Evolutionary conservation across 2,329 filamentous ascomycete species (phyloP).

Genomic region (Cladosporium sp.): DNA sequence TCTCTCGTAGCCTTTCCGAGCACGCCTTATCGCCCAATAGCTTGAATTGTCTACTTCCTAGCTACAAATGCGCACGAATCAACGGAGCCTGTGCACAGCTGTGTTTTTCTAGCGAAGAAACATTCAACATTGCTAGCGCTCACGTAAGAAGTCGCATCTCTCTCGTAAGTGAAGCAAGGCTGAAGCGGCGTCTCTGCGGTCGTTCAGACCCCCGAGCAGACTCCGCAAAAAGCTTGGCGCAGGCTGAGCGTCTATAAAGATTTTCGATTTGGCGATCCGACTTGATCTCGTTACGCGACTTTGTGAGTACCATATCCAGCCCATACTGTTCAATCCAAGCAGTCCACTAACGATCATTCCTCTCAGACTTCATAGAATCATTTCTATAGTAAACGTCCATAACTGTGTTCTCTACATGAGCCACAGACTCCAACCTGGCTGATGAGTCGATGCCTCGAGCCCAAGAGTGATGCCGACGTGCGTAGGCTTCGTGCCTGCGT

Average conservation of each 20-base stretch:
- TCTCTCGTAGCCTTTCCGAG: not conserved
- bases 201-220: not conserved
- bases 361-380: constrained; percentile 25
- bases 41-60: not conserved
- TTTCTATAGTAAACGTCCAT: constrained; percentile 25
- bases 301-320: constrained; percentile 12
- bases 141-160: not conserved
- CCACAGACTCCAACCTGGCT: constrained; percentile 37
- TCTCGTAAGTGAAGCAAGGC: not conserved
- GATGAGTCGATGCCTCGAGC: constrained; percentile 38
- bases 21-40: not conserved
- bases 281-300: constrained; percentile 17
- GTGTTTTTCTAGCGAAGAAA: not conserved
- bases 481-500: constrained; percentile 23
- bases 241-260: not conserved
- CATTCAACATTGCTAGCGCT: not conserved
- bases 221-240: constrained; percentile 15
- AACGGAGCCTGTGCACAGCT: not conserved
- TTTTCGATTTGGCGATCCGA: not conserved
- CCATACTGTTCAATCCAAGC: not conserved
- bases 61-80: not conserved
- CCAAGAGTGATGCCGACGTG: constrained; percentile 38
- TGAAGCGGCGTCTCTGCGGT: not conserved
- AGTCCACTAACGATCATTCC: not conserved
- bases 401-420: constrained; percentile 25